These are phyloP conservation scores for Boletus sp. DNA, from an alignment of 1,284 basidiomycete species.

Conservation along the genomic window DNA sequence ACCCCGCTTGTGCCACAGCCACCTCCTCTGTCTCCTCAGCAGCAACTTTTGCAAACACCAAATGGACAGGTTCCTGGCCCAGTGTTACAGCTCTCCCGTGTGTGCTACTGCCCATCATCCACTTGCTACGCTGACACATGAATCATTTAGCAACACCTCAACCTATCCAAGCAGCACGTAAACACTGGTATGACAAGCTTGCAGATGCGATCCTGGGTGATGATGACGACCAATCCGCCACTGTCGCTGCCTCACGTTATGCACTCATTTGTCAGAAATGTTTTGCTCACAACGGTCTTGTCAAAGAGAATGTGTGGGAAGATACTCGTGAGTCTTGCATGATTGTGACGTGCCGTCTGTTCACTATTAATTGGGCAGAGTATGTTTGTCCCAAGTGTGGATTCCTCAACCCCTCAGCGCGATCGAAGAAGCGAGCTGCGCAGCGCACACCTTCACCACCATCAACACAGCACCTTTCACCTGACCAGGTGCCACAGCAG, in stretches of 20 bases:
- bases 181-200: constrained; percentile 85
- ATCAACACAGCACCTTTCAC: constrained; percentile 8
- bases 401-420: constrained; percentile 62
- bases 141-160: constrained; percentile 35
- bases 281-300: constrained; percentile 91
- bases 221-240: constrained; percentile 54
- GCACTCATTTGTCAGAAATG: constrained; percentile 94
- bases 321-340: constrained; percentile 71
- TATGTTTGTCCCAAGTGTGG: constrained; percentile 75
- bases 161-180: constrained; percentile 56
- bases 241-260: constrained; percentile 61
- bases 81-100: constrained; percentile 41
- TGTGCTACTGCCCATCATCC: constrained; percentile 17
- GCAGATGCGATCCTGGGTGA: constrained; percentile 86
- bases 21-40: constrained; percentile 22
- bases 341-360: not conserved
- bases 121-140: constrained; percentile 9
- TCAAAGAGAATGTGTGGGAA: constrained; percentile 86
- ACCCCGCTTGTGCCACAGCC: constrained; percentile 21
- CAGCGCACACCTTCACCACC: constrained; percentile 30
- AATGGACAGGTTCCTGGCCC: constrained; percentile 19
- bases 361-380: constrained; percentile 40
- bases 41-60: constrained; percentile 22
- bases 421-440: constrained; percentile 35
- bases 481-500: constrained; percentile 9